phyloP scores from a whole-genome alignment of 2,329 filamentous ascomycete species.

The Calonectria pteridis region DNA sequence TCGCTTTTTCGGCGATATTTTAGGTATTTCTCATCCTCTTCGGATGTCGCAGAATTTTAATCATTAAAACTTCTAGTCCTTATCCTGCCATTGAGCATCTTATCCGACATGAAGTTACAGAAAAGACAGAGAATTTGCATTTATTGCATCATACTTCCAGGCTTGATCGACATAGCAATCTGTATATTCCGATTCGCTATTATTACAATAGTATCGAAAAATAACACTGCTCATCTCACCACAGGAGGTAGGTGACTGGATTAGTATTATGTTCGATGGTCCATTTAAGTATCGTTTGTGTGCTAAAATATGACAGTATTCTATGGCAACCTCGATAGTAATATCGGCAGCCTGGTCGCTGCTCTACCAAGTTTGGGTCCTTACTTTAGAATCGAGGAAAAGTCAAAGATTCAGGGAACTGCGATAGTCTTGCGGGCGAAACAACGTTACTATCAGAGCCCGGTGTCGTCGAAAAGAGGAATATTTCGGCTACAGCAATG shows the following conservation, averaged over 20 bases:
- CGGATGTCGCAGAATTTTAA: neutral
- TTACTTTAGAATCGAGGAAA: neutral
- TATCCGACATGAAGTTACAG: neutral
- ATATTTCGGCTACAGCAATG: neutral
- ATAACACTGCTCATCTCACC: too few species aligned
- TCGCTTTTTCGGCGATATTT: slow-evolving; percentile 27
- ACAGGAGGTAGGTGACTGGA: neutral
- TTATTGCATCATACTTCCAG: neutral
- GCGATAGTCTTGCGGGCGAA: neutral
- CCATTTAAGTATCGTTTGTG: too few species aligned
- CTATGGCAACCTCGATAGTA: neutral
- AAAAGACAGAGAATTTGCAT: neutral
- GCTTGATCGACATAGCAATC: neutral
- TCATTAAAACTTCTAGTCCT: neutral
- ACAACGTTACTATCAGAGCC: neutral
- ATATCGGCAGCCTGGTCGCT: neutral
- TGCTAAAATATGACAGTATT: neutral
- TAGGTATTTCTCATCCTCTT: neutral
- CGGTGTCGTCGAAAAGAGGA: neutral
- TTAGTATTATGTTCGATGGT: neutral
- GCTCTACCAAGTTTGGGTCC: neutral
- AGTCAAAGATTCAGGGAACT: neutral
- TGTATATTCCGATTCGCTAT: neutral
- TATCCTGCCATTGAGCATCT: neutral
- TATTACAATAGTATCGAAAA: neutral